Evolutionary conservation across 2,329 filamentous ascomycete species (phyloP).

Genomic region (Plectosphaerella sp.): DNA sequence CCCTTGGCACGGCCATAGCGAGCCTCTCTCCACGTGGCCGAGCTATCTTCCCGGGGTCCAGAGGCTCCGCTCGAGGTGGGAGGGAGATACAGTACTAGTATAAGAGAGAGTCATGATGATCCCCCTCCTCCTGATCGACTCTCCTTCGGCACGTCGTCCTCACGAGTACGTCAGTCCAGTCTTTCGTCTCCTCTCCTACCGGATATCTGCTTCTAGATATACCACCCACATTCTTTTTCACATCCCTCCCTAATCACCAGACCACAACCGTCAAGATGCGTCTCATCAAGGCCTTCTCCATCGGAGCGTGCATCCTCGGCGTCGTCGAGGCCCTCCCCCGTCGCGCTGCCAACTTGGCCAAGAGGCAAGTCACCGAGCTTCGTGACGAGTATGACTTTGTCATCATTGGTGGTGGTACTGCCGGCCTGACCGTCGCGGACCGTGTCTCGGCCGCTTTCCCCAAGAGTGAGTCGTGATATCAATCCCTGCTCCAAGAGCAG

Average conservation of each 20-base stretch:
- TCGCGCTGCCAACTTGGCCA: conserved; percentile 9
- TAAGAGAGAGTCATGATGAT: conserved; percentile 4
- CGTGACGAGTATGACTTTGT: conserved; percentile 23
- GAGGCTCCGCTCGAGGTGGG: background rate
- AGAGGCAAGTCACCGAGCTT: conserved; percentile 19
- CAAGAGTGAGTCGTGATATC: conserved; percentile 11
- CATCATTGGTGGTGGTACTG: conserved; percentile 24
- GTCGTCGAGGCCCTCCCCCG: conserved; percentile 13
- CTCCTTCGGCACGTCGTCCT: conserved; percentile 1
- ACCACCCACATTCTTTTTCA: conserved; percentile 5
- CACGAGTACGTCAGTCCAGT: conserved; percentile 3
- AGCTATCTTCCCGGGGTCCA: background rate
- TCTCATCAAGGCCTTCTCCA: conserved; percentile 11
- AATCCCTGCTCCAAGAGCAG: background rate
- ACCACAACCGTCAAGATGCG: conserved; percentile 7
- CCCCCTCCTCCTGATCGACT: conserved; percentile 1
- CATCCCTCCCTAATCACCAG: background rate
- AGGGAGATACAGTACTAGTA: background rate
- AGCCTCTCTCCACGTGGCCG: conserved; percentile 3
- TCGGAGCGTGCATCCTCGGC: conserved; percentile 12
- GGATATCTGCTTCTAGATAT: conserved; percentile 7
- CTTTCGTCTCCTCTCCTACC: conserved; percentile 1
- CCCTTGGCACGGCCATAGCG: background rate
- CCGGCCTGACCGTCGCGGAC: conserved; percentile 26
- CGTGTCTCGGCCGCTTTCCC: conserved; percentile 24